phyloP scores from a whole-genome alignment of 768 basidiomycete species.

The Psilocybe cubensis region DNA sequence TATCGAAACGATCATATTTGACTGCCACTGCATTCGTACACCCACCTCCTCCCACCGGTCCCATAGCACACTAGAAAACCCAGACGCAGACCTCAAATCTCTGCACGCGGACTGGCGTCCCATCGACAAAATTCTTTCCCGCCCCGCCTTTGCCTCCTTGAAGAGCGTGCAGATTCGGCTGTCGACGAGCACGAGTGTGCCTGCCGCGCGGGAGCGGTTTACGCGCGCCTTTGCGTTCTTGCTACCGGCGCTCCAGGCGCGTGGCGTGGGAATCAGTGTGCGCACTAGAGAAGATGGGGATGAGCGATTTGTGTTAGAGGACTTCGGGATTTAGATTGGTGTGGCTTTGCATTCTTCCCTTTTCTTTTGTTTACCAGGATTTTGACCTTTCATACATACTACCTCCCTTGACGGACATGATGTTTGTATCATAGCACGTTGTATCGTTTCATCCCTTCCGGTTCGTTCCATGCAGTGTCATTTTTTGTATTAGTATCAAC shows the following conservation, averaged over 20 bases:
- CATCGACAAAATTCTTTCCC: constrained; percentile 17
- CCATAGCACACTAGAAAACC: neutral
- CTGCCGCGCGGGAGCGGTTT: constrained; percentile 1
- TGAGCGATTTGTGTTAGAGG: constrained; percentile 6
- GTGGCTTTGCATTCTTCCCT: neutral
- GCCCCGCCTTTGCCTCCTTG: constrained; percentile 5
- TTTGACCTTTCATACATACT: no score
- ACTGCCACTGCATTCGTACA: constrained; percentile 20
- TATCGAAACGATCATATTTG: constrained; percentile 19
- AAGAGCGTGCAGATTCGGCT: constrained; percentile 16
- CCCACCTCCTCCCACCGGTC: neutral
- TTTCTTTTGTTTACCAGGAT: no score
- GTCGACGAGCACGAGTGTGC: constrained; percentile 13
- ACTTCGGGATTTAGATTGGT: neutral
- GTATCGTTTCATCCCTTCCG: neutral
- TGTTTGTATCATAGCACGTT: neutral
- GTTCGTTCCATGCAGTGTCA: no score
- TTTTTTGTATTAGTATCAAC: no score
- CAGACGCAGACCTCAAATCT: constrained; percentile 1
- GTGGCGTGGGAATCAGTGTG: neutral
- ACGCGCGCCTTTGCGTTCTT: constrained; percentile 13
- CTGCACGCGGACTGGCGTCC: constrained; percentile 20
- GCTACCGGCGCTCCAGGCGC: constrained; percentile 5
- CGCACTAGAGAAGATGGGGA: neutral
- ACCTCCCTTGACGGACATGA: no score